Conservation (phyloP, 352 stramenopile genomes). For the Saprolegnia parasitica region DNA sequence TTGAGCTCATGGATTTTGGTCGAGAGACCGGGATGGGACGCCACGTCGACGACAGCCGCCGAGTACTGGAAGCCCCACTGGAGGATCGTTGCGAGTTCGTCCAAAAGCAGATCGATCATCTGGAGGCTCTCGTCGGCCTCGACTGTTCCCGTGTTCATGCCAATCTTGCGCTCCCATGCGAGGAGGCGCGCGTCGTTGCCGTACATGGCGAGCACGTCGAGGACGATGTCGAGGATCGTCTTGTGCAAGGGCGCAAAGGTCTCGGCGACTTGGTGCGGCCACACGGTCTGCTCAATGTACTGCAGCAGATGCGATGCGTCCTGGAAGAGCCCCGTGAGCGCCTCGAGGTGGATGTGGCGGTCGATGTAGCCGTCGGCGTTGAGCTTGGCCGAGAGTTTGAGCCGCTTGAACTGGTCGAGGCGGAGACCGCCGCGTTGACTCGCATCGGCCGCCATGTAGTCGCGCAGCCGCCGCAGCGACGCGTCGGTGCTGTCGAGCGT, state of each 20-base stretch:
- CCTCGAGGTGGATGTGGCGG: slow-evolving; percentile 33
- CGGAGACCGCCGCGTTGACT: slow-evolving; percentile 45
- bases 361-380: slow-evolving; percentile 84
- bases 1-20: slow-evolving; percentile 69
- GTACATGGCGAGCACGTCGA: slow-evolving; percentile 75
- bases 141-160: slow-evolving; percentile 33
- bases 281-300: slow-evolving; percentile 39
- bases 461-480: slow-evolving; percentile 1
- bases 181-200: slow-evolving; percentile 61
- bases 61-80: slow-evolving; percentile 67
- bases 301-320: slow-evolving; percentile 18
- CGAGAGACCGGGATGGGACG: slow-evolving; percentile 33
- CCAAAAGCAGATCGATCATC: slow-evolving; percentile 81
- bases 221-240: slow-evolving; percentile 41
- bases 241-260: slow-evolving; percentile 62
- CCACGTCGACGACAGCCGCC: slow-evolving; percentile 32
- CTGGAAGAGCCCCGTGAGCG: slow-evolving; percentile 16
- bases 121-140: slow-evolving; percentile 81
- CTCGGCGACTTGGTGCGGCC: slow-evolving; percentile 36
- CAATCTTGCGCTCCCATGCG: slow-evolving; percentile 64
- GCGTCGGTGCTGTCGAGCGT: not conserved
- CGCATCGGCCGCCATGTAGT: slow-evolving; percentile 20
- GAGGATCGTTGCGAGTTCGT: slow-evolving; percentile 74
- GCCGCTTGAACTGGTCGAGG: slow-evolving; percentile 45
- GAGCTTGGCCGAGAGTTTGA: slow-evolving; percentile 50